Percentiles rank a stretch among this genome's conserved stretches.
phyloP scores from a whole-genome alignment of 2,329 filamentous ascomycete genomes.

The Colletotrichum cordylinicola region DNA sequence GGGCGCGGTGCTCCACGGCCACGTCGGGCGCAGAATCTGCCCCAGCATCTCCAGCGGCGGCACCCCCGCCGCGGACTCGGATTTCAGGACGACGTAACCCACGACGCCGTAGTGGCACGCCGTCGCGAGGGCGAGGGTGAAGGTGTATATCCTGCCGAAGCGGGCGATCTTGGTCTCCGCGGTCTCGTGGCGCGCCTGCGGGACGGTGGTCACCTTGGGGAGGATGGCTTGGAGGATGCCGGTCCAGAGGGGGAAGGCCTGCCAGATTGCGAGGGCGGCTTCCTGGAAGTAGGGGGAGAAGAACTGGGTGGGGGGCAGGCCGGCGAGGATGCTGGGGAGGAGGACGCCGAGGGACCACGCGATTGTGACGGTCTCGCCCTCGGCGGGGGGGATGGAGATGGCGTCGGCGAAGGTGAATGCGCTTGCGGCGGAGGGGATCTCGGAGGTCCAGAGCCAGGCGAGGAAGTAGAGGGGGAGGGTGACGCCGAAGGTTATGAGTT shows the following conservation, averaged over 20 bases:
- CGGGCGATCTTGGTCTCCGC: not conserved
- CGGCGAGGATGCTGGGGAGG: slow-evolving; percentile 23
- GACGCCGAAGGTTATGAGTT: slow-evolving; percentile 26
- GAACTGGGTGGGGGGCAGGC: slow-evolving; percentile 20
- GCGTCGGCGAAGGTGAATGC: not conserved
- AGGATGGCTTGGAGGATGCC: slow-evolving; percentile 12
- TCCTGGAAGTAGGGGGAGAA: slow-evolving; percentile 23
- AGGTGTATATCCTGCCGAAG: slow-evolving; percentile 14
- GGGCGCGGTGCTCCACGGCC: not conserved
- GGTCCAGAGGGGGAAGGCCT: slow-evolving; percentile 27
- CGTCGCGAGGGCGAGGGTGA: not conserved
- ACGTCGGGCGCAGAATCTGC: slow-evolving; percentile 15
- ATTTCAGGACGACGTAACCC: not conserved
- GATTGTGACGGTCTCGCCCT: not conserved
- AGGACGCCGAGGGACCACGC: slow-evolving; percentile 24
- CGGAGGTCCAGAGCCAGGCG: slow-evolving; percentile 26
- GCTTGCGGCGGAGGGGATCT: not conserved
- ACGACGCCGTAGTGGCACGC: slow-evolving; percentile 6
- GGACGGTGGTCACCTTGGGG: not conserved
- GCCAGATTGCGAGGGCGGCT: slow-evolving; percentile 26
- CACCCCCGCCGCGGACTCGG: not conserved
- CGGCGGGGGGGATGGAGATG: slow-evolving; percentile 20
- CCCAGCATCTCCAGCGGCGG: not conserved
- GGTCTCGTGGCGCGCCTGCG: not conserved
- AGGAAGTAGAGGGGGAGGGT: slow-evolving; percentile 28